Percentiles rank a stretch among this genome's conserved stretches.
These are phyloP conservation scores for Vararia minispora DNA, from an alignment of 768 basidiomycete genomes.

Conservation along the genomic window DNA sequence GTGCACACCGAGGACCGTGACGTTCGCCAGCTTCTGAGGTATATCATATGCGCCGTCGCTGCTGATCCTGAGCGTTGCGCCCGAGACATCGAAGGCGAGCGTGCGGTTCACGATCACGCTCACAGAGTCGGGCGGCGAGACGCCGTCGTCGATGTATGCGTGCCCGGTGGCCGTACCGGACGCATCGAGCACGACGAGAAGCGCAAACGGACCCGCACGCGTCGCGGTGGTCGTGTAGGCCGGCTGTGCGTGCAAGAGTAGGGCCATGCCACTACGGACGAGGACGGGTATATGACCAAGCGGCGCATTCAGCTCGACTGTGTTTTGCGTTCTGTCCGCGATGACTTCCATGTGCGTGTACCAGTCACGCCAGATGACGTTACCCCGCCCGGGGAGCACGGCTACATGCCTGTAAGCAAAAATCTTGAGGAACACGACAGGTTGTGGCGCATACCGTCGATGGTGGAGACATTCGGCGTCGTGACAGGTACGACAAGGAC, in stretches of 20 bases:
- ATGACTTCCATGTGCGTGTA: constrained; percentile 51
- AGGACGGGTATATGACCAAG: constrained; percentile 71
- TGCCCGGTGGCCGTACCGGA: constrained; percentile 43
- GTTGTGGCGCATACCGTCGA: no score
- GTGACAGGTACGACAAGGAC: no score
- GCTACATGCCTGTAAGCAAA: no score
- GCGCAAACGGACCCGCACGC: constrained; percentile 43
- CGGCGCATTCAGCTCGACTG: constrained; percentile 47
- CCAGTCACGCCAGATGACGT: constrained; percentile 61
- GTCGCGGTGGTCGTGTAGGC: constrained; percentile 64
- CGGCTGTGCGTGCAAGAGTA: constrained; percentile 54
- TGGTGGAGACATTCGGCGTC: no score
- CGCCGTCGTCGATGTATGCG: constrained; percentile 64
- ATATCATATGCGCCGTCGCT: constrained; percentile 32
- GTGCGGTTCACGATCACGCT: constrained; percentile 38
- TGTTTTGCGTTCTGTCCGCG: constrained; percentile 24
- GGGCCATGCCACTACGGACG: constrained; percentile 53
- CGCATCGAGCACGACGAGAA: constrained; percentile 45
- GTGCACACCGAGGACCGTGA: constrained; percentile 46
- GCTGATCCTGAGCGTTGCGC: constrained; percentile 26
- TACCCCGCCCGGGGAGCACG: constrained; percentile 52
- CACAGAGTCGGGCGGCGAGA: constrained; percentile 28
- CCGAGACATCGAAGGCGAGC: constrained; percentile 31
- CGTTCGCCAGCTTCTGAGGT: constrained; percentile 32
- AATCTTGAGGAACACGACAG: no score